phyloP scores from a whole-genome alignment of 345 rosid genomes.

The Aethionema arabicum region DNA sequence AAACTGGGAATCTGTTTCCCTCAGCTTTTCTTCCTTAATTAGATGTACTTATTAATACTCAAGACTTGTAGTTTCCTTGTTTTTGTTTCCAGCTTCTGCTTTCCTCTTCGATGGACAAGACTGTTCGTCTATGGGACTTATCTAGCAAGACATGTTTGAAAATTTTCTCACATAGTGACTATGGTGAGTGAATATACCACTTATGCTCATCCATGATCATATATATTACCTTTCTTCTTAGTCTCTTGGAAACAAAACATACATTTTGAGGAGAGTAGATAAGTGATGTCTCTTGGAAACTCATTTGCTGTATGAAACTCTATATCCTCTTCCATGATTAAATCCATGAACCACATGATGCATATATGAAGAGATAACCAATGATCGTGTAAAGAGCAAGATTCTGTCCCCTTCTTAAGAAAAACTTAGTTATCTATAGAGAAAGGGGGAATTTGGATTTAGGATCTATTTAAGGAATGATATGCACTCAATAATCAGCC shows the following conservation, averaged over 20 bases:
- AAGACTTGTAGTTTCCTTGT: slow-evolving; percentile 11
- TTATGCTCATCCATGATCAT: slow-evolving; percentile 13
- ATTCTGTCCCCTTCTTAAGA: too few species aligned
- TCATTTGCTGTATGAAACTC: slow-evolving; percentile 2
- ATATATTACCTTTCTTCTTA: slow-evolving; percentile 1
- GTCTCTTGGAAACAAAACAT: slow-evolving; percentile 20
- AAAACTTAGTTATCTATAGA: too few species aligned
- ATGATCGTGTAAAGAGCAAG: not conserved
- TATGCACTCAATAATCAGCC: too few species aligned
- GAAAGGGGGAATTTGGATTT: too few species aligned
- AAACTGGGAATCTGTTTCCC: slow-evolving; percentile 11
- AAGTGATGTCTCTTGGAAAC: not conserved
- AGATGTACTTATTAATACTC: slow-evolving; percentile 2
- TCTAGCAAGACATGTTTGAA: slow-evolving; percentile 82
- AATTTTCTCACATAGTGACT: slow-evolving; percentile 90
- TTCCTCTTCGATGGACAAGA: slow-evolving; percentile 98
- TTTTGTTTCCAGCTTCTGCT: slow-evolving; percentile 68
- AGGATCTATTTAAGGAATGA: too few species aligned
- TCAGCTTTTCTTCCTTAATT: slow-evolving; percentile 6
- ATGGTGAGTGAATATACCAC: slow-evolving; percentile 51
- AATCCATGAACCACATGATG: not conserved
- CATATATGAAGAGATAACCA: not conserved
- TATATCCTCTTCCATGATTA: slow-evolving; percentile 10
- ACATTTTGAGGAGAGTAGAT: not conserved
- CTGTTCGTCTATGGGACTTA: slow-evolving; percentile 93